Evolutionary conservation across 2,329 filamentous ascomycete genomes (phyloP), one percentile per base, ranked within the genome.

Genomic region (Arthrobotrys entomopaga): DNA sequence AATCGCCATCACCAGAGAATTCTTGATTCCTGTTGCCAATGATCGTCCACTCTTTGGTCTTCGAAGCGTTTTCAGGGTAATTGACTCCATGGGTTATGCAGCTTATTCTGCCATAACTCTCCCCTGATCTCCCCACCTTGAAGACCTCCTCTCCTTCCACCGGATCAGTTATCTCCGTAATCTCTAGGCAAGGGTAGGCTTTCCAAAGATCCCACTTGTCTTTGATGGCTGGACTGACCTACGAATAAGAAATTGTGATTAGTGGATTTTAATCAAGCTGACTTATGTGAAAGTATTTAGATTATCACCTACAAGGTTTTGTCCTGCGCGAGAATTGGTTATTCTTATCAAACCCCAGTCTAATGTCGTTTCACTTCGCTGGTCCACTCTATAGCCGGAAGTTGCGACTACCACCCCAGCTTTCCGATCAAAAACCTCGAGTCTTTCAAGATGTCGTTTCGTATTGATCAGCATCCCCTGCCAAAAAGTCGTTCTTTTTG

Each of bases 301-400:
- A n/a, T n/a, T n/a, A n/a, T n/a, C n/a, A 34, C 64, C 59, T 46
- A 67, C 64, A 8, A 58, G 50, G 20, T 67, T 67, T 43, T 38
- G n/a, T 6, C 26, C 24, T 4, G 15, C 16, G 1, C 43, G 22
- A 53, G 26, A 40, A 16, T 59, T 43, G 11, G 20, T n/a, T 6
- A 67, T 34, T 19, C 42, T 22, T 19, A 67, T 42, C n/a, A 67
- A 15, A 7, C 64, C 64, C 64, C 64, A 67, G 34, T 67, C 64
- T 15, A 67, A 22, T 10, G 13, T 67, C 13, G 26, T 24, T 34
- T 20, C n/a, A 8, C 29, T 52, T 22, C 46, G 5, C 11, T 53
- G 46, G 15, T 67, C 43, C 42, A 67, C 64, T 15, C 40, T 53
- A 46, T 67, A 59, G 2, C 54, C 64, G 7, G 64, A 67, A 11